Percentiles rank a stretch among this genome's conserved stretches.
phyloP scores from a whole-genome alignment of 495 filamentous ascomycete species.

The Lophiostoma macrostomum region DNA sequence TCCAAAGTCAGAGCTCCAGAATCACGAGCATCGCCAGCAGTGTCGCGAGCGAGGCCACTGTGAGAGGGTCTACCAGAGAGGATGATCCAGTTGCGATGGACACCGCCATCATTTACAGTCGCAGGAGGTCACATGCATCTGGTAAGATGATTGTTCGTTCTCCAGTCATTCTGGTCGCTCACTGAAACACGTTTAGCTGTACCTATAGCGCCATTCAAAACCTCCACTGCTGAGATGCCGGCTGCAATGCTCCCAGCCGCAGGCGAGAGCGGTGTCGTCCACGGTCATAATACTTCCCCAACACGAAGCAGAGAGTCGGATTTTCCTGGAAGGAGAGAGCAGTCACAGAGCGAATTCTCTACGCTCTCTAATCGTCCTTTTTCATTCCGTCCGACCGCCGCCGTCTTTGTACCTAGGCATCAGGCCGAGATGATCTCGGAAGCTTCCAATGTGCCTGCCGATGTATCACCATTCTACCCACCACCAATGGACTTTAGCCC shows the following conservation, averaged over 20 bases:
- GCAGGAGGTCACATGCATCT: slow-evolving; percentile 5
- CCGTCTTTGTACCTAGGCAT: no score
- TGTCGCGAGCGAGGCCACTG: not conserved
- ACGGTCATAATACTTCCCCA: no score
- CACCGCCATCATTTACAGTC: slow-evolving; percentile 9
- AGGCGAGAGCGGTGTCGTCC: no score
- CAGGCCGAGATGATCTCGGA: no score
- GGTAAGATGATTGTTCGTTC: slow-evolving; percentile 3
- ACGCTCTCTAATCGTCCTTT: no score
- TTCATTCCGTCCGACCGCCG: no score
- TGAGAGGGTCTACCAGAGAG: not conserved
- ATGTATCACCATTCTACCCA: not conserved
- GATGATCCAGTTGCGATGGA: slow-evolving; percentile 2
- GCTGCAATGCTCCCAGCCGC: no score
- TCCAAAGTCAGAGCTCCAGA: not conserved
- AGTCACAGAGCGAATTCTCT: no score
- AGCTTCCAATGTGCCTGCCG: no score
- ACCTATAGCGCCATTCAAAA: not conserved
- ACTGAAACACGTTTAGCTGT: slow-evolving; percentile 3
- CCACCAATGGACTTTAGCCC: not conserved
- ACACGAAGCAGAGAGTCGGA: no score
- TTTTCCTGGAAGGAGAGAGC: no score
- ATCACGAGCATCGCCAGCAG: not conserved
- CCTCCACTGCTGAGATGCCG: no score
- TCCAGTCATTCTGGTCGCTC: slow-evolving; percentile 8